Conservation (phyloP, 164 flowering plant genomes). For the Umbilicus rupestris region DNA sequence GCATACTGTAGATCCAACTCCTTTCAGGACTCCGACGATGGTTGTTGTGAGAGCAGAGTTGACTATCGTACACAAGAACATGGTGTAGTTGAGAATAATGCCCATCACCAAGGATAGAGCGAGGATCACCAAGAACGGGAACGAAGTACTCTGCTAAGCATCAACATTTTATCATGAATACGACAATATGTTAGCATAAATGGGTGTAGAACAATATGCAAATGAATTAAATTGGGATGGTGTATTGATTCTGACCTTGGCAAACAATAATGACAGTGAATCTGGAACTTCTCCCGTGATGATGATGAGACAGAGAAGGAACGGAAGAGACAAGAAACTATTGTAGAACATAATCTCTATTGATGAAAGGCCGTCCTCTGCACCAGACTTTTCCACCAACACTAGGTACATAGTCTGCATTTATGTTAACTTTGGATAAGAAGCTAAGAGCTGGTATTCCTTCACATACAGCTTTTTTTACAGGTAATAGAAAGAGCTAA, state of each 20-base stretch:
- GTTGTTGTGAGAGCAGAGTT: slow-evolving; percentile 98
- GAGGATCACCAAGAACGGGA: slow-evolving; percentile 57
- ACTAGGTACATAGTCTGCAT: slow-evolving; percentile 96
- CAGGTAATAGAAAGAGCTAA: not conserved
- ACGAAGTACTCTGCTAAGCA: slow-evolving; percentile 56
- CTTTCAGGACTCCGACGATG: slow-evolving; percentile 97
- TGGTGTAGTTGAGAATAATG: slow-evolving; percentile 85
- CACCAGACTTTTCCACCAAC: slow-evolving; percentile 93
- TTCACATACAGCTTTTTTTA: not conserved
- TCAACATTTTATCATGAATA: too few relatives aligned
- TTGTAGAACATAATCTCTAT: slow-evolving; percentile 92
- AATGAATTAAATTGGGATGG: not conserved
- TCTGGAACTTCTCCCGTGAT: slow-evolving; percentile 85
- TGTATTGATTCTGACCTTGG: slow-evolving; percentile 48
- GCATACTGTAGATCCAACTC: slow-evolving; percentile 94
- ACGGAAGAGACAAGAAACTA: slow-evolving; percentile 49
- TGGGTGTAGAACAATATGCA: too few relatives aligned
- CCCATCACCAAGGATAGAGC: slow-evolving; percentile 89
- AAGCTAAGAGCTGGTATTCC: not conserved
- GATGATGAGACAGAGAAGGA: slow-evolving; percentile 47
- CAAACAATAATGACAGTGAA: slow-evolving; percentile 57
- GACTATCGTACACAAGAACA: slow-evolving; percentile 94
- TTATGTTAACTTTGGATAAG: not conserved
- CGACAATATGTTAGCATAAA: too few relatives aligned
- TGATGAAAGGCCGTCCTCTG: slow-evolving; percentile 96